phyloP scores from a whole-genome alignment of 495 filamentous ascomycete species.

The Talaromyces trachyspermus region DNA sequence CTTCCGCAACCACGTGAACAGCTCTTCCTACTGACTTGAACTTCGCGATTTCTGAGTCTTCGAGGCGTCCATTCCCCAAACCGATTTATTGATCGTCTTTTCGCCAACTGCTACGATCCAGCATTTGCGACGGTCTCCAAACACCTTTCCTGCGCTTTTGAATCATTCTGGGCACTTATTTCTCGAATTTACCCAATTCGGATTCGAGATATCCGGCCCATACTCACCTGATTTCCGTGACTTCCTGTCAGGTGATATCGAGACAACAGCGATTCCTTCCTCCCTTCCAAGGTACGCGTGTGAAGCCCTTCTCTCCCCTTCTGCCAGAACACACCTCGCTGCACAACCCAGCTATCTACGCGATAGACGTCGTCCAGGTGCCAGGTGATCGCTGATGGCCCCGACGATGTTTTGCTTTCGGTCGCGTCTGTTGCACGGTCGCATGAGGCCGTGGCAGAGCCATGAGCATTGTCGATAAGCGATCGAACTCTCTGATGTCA shows the following conservation, averaged over 20 bases:
- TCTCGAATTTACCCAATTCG: conserved; percentile 24
- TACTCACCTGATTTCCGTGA: conserved; percentile 42
- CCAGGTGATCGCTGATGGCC: neutral
- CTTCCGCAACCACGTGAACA: conserved; percentile 38
- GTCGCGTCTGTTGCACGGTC: conserved; percentile 5
- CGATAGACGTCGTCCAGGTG: neutral
- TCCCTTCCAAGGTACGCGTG: conserved; percentile 31
- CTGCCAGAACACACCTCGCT: neutral
- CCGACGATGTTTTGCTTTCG: conserved; percentile 1
- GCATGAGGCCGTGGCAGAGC: neutral
- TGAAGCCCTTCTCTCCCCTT: conserved; percentile 9
- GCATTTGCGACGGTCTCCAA: conserved; percentile 1
- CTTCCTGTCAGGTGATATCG: conserved; percentile 47
- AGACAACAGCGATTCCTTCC: conserved; percentile 26
- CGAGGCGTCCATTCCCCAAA: neutral
- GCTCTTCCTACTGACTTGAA: conserved; percentile 12
- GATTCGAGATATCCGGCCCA: conserved; percentile 8
- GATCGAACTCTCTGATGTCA: neutral
- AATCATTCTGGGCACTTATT: conserved; percentile 17
- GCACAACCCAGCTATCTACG: neutral
- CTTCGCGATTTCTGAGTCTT: neutral
- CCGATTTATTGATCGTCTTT: neutral
- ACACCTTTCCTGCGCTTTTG: conserved; percentile 15
- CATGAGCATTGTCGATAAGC: neutral
- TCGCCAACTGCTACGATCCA: neutral